phyloP scores from a whole-genome alignment of 495 filamentous ascomycete species.

The Xylaria longipes region DNA sequence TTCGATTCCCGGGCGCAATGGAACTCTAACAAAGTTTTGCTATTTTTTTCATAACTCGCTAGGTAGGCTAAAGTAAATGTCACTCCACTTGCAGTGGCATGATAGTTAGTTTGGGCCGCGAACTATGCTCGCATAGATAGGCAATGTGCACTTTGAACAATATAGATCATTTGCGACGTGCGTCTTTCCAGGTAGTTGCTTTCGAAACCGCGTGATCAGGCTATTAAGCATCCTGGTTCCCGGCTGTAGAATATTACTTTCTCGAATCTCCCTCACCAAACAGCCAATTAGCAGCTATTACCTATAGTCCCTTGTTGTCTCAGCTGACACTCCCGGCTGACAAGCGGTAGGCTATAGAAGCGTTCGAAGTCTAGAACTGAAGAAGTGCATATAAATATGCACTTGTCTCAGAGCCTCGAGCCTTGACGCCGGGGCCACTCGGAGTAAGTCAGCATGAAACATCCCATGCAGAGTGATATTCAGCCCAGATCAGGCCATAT shows the following conservation, averaged over 20 bases:
- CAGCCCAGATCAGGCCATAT: slow-evolving; percentile 12
- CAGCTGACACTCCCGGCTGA: not conserved
- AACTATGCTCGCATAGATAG: not conserved
- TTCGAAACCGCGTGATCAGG: slow-evolving; percentile 7
- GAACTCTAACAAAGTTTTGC: not conserved
- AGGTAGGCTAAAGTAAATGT: not conserved
- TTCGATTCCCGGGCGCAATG: not conserved
- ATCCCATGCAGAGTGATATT: slow-evolving; percentile 6
- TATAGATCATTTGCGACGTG: not conserved
- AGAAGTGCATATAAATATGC: slow-evolving; percentile 18
- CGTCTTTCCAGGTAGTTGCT: not conserved
- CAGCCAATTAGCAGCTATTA: not conserved
- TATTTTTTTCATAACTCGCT: not conserved
- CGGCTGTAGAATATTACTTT: not conserved
- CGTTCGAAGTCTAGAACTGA: slow-evolving; percentile 9
- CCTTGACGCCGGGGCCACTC: slow-evolving; percentile 8
- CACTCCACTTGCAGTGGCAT: not conserved
- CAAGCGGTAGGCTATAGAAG: slow-evolving; percentile 14
- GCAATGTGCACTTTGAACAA: not conserved
- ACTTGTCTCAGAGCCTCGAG: slow-evolving; percentile 7
- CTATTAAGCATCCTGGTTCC: slow-evolving; percentile 8
- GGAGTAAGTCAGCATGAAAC: slow-evolving; percentile 5
- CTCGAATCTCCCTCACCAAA: slow-evolving; percentile 11
- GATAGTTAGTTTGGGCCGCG: slow-evolving; percentile 1
- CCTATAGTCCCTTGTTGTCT: not conserved